Base-by-base conservation (phyloP, 805 yeast species). In the Barnettozyma wickerhamii region DNA sequence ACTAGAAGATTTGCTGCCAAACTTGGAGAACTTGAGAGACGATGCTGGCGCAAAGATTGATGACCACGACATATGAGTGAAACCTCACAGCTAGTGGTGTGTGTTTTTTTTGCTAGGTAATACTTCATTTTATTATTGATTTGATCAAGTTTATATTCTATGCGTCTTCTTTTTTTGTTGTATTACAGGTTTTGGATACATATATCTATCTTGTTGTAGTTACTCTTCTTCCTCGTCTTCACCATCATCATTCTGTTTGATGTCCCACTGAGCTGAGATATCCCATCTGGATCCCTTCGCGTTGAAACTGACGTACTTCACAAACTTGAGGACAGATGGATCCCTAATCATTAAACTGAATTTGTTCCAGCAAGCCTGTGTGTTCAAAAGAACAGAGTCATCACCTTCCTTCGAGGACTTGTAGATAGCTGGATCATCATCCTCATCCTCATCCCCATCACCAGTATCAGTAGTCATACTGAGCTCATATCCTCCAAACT, bases 231-330 rank as follows among this genome's bases (percentile, higher is more conserved):
- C 49, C 4, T 58, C 65, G 2, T 62, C 69, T 3, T 65, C 74
- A 0, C 64, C 73, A 3, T 64, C 71, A 6, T 62, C 79, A 5
- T 56, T 68, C 20, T 66, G 68, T 46, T 69, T 74, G 21, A 86
- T 82, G 50, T 77, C 80, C 93, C 95, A 91, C 53, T 82, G 84
- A 41, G 83, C 78, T 26, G 72, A 70, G 30, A 93, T 68, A 58
- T 93, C 99, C 96, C 96, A 93, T 58, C 99, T 72, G 30, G 93
- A 81, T 1, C 97, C 95, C 45, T 80, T 79, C 6, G 98, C 96
- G 47, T 77, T 77, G 61, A 77, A 77, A 55, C 96, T 85, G 15
- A 91, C 91, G 53, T 93, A 93, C 60, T 93, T 93, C 52, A 93
- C 80, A 62, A 93, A 93, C 60, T 90, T 84, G 64, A 95, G 67